These are phyloP conservation scores for Colletotrichum costaricense DNA, from an alignment of 2,329 filamentous ascomycete genomes.

Conservation along the genomic window DNA sequence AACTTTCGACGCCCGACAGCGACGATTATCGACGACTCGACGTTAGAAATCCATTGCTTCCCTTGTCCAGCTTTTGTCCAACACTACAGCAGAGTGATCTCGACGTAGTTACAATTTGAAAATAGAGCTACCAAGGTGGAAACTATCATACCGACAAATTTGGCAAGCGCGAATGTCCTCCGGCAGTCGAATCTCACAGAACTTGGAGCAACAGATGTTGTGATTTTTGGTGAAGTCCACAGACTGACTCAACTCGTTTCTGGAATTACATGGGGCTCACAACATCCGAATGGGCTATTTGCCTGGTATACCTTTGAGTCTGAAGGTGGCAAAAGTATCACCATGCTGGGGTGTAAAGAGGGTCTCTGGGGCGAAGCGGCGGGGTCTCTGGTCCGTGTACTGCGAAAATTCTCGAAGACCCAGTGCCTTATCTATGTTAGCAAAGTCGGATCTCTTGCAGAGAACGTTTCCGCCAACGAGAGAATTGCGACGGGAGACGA, in stretches of 20 bases:
- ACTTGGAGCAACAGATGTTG: no score
- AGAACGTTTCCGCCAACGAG: not conserved
- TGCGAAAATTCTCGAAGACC: not conserved
- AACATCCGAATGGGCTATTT: not conserved
- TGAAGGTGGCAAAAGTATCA: not conserved
- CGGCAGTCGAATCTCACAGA: no score
- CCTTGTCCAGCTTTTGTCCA: no score
- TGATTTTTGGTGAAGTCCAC: not conserved
- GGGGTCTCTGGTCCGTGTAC: not conserved
- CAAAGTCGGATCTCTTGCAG: not conserved
- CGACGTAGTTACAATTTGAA: no score
- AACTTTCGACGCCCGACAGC: no score
- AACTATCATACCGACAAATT: no score
- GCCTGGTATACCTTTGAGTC: not conserved
- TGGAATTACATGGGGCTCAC: not conserved
- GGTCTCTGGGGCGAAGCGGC: not conserved
- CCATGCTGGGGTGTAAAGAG: not conserved
- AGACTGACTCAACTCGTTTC: not conserved
- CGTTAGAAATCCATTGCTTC: no score
- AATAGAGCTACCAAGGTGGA: no score
- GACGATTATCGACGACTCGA: no score
- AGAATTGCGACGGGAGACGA: not conserved
- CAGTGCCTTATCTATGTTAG: not conserved
- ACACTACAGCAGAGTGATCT: no score
- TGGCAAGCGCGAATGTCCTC: no score